Conservation (phyloP, 805 yeast species). For the Candida pini region DNA sequence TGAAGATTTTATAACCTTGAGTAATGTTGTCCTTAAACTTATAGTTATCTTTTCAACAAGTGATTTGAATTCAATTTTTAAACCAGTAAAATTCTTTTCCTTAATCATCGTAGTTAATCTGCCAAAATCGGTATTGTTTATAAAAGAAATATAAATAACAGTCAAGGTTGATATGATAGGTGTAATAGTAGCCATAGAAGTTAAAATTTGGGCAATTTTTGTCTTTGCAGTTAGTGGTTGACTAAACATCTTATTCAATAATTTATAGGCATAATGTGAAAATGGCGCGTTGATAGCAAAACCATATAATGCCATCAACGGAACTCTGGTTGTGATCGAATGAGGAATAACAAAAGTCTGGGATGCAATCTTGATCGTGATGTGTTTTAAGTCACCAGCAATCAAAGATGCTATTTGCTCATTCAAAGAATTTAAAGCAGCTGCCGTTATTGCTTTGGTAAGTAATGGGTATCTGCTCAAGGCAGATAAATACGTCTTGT, state of each 20-base stretch:
- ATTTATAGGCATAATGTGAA: slow-evolving; percentile 46
- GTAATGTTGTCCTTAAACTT: slow-evolving; percentile 38
- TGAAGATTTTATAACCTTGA: slow-evolving; percentile 44
- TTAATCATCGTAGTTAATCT: slow-evolving; percentile 4
- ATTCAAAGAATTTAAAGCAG: slow-evolving; percentile 47
- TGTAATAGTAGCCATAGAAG: slow-evolving; percentile 49
- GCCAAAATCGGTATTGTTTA: slow-evolving; percentile 30
- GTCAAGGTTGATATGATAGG: slow-evolving; percentile 46
- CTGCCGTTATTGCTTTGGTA: slow-evolving; percentile 56
- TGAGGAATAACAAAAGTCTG: slow-evolving; percentile 29
- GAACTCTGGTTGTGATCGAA: slow-evolving; percentile 39
- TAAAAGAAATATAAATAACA: slow-evolving; percentile 47
- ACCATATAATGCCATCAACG: slow-evolving; percentile 54
- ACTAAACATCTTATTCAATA: slow-evolving; percentile 39
- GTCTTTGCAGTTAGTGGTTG: slow-evolving; percentile 34
- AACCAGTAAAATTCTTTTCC: slow-evolving; percentile 6
- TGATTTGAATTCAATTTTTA: slow-evolving; percentile 11
- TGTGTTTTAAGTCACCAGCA: slow-evolving; percentile 38
- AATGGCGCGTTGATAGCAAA: slow-evolving; percentile 50
- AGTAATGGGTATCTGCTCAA: slow-evolving; percentile 46
- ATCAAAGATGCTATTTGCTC: slow-evolving; percentile 50
- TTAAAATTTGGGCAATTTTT: slow-evolving; percentile 44
- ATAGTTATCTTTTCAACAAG: slow-evolving; percentile 15
- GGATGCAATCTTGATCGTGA: slow-evolving; percentile 14
- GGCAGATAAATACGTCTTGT: slow-evolving; percentile 29